Percentiles rank a stretch among this genome's conserved stretches.
phyloP scores from a whole-genome alignment of 1,284 basidiomycete genomes.

The Apiotrichum porosum region DNA sequence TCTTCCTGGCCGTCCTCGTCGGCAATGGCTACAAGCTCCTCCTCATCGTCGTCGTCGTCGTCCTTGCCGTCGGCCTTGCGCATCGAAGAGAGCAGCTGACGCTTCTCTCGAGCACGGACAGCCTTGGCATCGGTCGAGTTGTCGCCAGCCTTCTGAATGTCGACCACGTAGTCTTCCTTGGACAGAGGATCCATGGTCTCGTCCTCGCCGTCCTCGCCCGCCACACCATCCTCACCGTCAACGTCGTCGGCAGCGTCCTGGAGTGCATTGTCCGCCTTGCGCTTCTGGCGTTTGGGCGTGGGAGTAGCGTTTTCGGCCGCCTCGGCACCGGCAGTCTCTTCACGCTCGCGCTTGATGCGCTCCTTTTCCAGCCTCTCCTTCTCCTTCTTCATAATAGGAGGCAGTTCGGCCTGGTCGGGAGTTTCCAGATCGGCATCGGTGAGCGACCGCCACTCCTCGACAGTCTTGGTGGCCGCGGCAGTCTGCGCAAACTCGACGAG shows the following conservation, averaged over 20 bases:
- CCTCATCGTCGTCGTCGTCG: slow-evolving; percentile 17
- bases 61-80: slow-evolving; percentile 8
- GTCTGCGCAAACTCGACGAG: slow-evolving; percentile 95
- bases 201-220: slow-evolving; percentile 17
- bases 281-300: background rate
- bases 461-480: slow-evolving; percentile 74
- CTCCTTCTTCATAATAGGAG: slow-evolving; percentile 38
- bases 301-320: background rate
- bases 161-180: slow-evolving; percentile 32
- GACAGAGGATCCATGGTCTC: slow-evolving; percentile 50
- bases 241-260: background rate
- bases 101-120: slow-evolving; percentile 9
- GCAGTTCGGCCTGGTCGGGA: slow-evolving; percentile 31
- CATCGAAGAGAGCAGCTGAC: slow-evolving; percentile 9
- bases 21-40: slow-evolving; percentile 19
- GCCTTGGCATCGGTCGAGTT: slow-evolving; percentile 7
- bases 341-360: slow-evolving; percentile 22
- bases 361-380: slow-evolving; percentile 31
- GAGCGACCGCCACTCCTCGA: slow-evolving; percentile 87
- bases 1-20: slow-evolving; percentile 8
- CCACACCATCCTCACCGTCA: background rate
- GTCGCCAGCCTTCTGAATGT: slow-evolving; percentile 16
- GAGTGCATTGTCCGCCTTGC: slow-evolving; percentile 5
- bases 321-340: slow-evolving; percentile 7
- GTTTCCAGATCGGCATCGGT: slow-evolving; percentile 55